Base-by-base conservation (phyloP, 192 early-diverging fungal genomes). In the Entomortierella beljakovae region DNA sequence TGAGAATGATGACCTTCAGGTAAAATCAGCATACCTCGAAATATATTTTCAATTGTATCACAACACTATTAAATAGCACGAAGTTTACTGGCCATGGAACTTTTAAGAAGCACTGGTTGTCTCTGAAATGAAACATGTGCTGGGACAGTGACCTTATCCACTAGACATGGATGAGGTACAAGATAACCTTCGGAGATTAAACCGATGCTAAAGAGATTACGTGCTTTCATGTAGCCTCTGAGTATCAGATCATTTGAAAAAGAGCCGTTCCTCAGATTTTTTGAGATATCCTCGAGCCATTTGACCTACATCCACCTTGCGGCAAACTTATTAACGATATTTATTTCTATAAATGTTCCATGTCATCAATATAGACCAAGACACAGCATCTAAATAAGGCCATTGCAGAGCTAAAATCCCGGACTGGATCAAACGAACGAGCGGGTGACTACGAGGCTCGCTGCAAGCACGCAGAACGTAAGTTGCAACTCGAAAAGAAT, bases 231-330 rank as follows among this genome's bases (percentile, higher is more conserved):
- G 5, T 15, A 46, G 20, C 15, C 43, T 4, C 3, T 20, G 43
- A 46, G 15, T 20, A 11, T 20, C 11, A 46, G 75, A 65, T 79
- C 75, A 64, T 69, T 64, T 79, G 73, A 79, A 79, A n/a, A 79
- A 79, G 61, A 64, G 75, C 65, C 70, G 67, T 54, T 79, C 49
- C 61, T 65, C 75, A 79, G 42, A 79, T 56, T 57, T 79, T 79
- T 79, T 79, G 67, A 42, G 54, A 50, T 61, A 43, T 29, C 61
- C 75, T 79, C 75, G 75, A 79, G 75, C 75, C 67, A 79, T 65
- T 69, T 69, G 67, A 79, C 67, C 75, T 43, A 79, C 57, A 79
- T 65, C 22, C 31, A 31, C 25, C 40, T 28, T n/a, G n/a, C n/a
- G n/a, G n/a, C n/a, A n/a, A n/a, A n/a, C n/a, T 13, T 16, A 16